Evolutionary conservation across 192 early-diverging fungal species (phyloP).

Genomic region (Podila clonocystis): DNA sequence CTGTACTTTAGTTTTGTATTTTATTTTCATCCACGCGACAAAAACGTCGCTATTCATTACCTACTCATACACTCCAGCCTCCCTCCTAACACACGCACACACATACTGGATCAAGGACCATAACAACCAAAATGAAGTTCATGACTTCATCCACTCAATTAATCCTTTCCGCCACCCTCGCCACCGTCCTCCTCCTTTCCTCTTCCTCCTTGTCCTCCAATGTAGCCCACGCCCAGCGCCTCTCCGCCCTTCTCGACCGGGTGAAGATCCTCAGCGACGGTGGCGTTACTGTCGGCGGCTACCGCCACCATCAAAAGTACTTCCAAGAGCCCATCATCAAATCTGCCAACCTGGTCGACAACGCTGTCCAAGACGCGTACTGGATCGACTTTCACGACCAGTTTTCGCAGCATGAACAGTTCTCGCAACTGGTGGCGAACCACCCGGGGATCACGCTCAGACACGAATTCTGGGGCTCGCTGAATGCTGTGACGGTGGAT

Average conservation of each 20-base stretch:
- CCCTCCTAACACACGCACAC: too few relatives aligned
- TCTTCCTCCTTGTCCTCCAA: neutral
- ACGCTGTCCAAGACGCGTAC: slow-evolving; percentile 33
- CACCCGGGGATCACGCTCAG: slow-evolving; percentile 40
- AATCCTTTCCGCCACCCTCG: slow-evolving; percentile 25
- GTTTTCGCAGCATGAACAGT: slow-evolving; percentile 24
- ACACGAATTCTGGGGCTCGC: slow-evolving; percentile 38
- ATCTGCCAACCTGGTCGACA: slow-evolving; percentile 10
- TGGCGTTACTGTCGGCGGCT: slow-evolving; percentile 29
- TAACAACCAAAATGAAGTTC: slow-evolving; percentile 12
- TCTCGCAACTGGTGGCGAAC: slow-evolving; percentile 15
- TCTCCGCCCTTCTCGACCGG: slow-evolving; percentile 4
- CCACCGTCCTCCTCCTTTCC: slow-evolving; percentile 11
- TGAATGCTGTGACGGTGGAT: slow-evolving; percentile 34
- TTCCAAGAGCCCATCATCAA: slow-evolving; percentile 45
- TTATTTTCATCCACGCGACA: too few relatives aligned
- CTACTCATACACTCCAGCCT: too few relatives aligned
- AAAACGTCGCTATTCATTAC: too few relatives aligned
- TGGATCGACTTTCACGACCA: slow-evolving; percentile 49
- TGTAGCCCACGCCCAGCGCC: neutral
- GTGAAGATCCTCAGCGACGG: slow-evolving; percentile 38
- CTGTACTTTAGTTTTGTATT: too few relatives aligned
- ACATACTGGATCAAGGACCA: neutral
- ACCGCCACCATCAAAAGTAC: slow-evolving; percentile 20
- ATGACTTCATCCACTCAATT: neutral